Base-by-base conservation (phyloP, 1,284 basidiomycete species). In the Sporisorium iseilematis-ciliati region DNA sequence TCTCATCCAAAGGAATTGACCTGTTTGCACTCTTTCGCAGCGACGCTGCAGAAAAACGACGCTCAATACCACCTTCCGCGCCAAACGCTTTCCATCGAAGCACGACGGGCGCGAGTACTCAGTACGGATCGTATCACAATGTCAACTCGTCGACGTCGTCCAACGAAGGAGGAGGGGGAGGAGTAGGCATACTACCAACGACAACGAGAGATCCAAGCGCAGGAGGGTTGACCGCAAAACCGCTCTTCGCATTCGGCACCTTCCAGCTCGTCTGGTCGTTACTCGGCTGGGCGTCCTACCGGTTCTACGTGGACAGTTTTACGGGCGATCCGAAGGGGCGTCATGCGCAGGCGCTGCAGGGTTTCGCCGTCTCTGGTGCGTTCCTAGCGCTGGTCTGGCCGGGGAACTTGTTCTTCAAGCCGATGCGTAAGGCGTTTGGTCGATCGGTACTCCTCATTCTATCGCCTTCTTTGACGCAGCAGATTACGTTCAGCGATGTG, bases 401-500 rank as follows among this genome's bases (percentile, higher is more conserved):
- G n/a, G 75, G 82, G n/a, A 65, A 78, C 45, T 20, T 80, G 23
- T 65, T 79, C 66, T 67, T 65, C 62, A 51, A 60, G 45, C 38
- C 72, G 18, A 58, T 77, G 61, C 62, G 80, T 33, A 65, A 52
- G 20, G 66, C 65, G 1, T 80, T 78, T 35, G 75, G 67, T 38
- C 64, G 67, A 20, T 61, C 69, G 2, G 81, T 93, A 29, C 87
- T 88, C 54, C 89, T 94, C 75, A 95, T 94, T 82, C 79, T 95
- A 33, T 89, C 91, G 50, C 90, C 92, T 25, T 88, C 90, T 0
- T 83, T 89, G 31, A 87, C 88, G 57, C 88, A 88, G 53, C 89
- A 90, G 1, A 88, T 95, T 48, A 90, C 91, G 83, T 99, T 99
- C 86, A 91, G 91, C 45, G 95, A 99, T 82, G 91, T 99, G 50